Evolutionary conservation across 345 rosid species (phyloP).

Genomic region (Citrus inodora): DNA sequence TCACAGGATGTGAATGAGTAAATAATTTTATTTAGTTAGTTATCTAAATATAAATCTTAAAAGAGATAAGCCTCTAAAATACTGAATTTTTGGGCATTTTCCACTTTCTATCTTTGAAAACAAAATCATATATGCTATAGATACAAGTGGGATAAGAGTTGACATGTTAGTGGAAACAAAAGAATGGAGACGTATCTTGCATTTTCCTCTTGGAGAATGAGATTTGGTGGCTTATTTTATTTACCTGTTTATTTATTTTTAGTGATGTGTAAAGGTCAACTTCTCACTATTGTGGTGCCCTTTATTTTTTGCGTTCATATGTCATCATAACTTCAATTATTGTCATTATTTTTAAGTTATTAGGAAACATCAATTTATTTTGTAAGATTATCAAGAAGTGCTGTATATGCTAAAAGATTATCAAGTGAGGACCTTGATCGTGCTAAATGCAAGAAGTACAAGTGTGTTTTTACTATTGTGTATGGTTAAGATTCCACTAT

Average conservation of each 20-base stretch:
- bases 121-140: not conserved
- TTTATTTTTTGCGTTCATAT: not conserved
- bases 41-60: no score
- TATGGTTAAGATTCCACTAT: no score
- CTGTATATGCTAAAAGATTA: no score
- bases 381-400: not conserved
- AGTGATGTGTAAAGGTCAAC: not conserved
- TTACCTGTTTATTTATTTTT: not conserved
- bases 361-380: not conserved
- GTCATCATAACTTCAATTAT: not conserved
- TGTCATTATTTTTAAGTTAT: not conserved
- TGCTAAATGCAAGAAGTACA: no score
- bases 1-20: no score
- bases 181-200: not conserved
- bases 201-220: not conserved
- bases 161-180: not conserved
- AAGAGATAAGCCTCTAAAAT: no score
- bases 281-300: not conserved
- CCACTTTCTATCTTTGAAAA: no score
- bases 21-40: no score
- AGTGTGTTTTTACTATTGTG: no score
- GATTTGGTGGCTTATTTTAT: not conserved
- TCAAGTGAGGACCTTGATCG: no score
- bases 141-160: slow-evolving; percentile 22
- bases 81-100: no score